Base-by-base conservation (phyloP, 2,329 filamentous ascomycete species). In the Exophiala sp. region DNA sequence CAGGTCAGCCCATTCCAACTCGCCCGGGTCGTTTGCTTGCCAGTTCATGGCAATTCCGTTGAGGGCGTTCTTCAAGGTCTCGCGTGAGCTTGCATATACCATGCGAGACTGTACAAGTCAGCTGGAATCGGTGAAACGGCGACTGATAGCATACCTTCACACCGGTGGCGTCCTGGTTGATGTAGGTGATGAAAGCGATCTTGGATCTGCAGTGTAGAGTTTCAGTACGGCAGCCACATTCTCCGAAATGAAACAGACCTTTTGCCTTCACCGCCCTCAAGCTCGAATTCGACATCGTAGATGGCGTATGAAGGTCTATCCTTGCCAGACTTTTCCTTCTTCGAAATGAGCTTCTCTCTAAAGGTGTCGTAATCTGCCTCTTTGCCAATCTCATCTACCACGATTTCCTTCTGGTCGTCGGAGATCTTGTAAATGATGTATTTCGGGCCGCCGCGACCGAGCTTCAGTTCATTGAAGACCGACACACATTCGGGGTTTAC, bases 391-490 rank as follows among this genome's bases (percentile, higher is more conserved):
- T 76, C 71, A 35, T 78, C 75, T 59, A 78, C 68, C 53, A 76
- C 75, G 50, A 78, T 73, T 54, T 73, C 67, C 67, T 74, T 76
- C 71, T 75, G 73, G 66, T 77, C 69, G 62, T 78, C 75, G 59
- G 73, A 66, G 63, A 78, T 75, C 69, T 78, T 78, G 72, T 72
- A 78, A 69, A 78, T 78, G 63, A 78, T 75, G 69, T 66, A 78
- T 68, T 78, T 78, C 62, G 66, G 68, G 65, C 72, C 70, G 45
- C 67, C 66, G 52, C 68, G 68, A 65, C 70, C 71, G 65, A 75
- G 69, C 63, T 75, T 74, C 57, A 78, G 70, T 21, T 76, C 69
- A 57, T 77, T 75, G 73, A 73, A 77, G 54, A 65, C 63, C 43
- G 62, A 68, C 59, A 76, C 66, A 69, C 75, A 77, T 34, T 78